These are phyloP conservation scores for Caryopteris hybrid DNA, from an alignment of 305 asterid species.

Conservation along the genomic window DNA sequence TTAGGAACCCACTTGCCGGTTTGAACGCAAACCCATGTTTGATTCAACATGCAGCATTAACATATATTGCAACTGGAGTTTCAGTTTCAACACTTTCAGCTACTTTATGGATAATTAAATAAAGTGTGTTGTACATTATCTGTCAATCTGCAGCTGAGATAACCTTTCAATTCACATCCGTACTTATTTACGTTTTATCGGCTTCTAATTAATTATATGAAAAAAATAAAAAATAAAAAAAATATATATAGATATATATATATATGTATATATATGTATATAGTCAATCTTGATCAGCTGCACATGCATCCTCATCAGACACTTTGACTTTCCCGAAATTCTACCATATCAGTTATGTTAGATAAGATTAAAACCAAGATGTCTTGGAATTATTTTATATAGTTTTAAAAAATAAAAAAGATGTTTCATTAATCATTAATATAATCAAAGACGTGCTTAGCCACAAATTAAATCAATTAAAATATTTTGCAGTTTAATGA, in stretches of 20 bases:
- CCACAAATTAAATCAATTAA: neutral
- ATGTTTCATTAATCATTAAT: too few relatives aligned
- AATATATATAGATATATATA: too few relatives aligned
- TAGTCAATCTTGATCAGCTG: neutral
- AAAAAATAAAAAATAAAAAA: too few relatives aligned
- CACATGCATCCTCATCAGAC: conserved; percentile 12
- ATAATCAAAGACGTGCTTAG: neutral
- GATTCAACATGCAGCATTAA: neutral
- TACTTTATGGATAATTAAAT: too few relatives aligned
- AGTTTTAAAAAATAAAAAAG: too few relatives aligned
- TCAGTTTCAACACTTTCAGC: neutral
- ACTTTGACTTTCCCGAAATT: neutral
- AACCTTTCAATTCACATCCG: conserved; percentile 22
- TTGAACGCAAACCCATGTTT: neutral
- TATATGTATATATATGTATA: neutral
- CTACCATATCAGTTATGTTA: neutral
- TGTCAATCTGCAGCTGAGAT: neutral
- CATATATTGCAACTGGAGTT: neutral
- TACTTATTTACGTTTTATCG: conserved; percentile 15
- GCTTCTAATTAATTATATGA: neutral
- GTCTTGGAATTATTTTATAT: too few relatives aligned
- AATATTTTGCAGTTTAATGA: too few relatives aligned
- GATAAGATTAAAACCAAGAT: neutral
- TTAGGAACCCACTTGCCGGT: neutral
- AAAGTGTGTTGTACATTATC: neutral